Evolutionary conservation across 2,329 filamentous ascomycete species (phyloP).

Genomic region (Lithohypha guttulata): DNA sequence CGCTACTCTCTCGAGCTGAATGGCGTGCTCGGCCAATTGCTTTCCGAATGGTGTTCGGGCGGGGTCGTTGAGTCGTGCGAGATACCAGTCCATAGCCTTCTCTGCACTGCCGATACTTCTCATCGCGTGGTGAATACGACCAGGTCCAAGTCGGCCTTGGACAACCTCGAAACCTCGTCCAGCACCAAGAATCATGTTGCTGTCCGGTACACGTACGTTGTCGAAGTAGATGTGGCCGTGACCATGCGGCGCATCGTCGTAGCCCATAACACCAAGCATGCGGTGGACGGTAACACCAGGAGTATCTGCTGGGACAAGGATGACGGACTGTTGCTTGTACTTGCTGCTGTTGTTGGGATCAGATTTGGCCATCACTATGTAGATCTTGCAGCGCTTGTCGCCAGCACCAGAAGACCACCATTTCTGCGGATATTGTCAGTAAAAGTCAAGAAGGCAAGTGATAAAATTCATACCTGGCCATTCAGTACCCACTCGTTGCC

Average conservation of each 20-base stretch:
- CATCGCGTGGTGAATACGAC: constrained; percentile 97
- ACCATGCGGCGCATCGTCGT: constrained; percentile 95
- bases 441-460: not conserved
- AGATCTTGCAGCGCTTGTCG: constrained; percentile 82
- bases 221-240: constrained; percentile 87
- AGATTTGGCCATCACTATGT: constrained; percentile 93
- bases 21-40: constrained; percentile 74
- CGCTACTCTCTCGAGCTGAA: constrained; percentile 91
- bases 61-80: constrained; percentile 87
- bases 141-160: constrained; percentile 88
- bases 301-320: constrained; percentile 70
- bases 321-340: constrained; percentile 87
- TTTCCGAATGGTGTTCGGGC: constrained; percentile 86
- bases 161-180: constrained; percentile 97
- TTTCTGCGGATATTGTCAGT: constrained; percentile 51
- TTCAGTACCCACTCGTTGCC: constrained; percentile 87
- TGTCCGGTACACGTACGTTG: constrained; percentile 74
- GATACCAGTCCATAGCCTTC: constrained; percentile 84
- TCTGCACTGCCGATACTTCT: constrained; percentile 84
- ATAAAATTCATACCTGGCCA: constrained; percentile 35
- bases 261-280: constrained; percentile 90
- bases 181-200: constrained; percentile 79
- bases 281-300: constrained; percentile 86
- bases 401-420: constrained; percentile 98
- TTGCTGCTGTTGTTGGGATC: constrained; percentile 63